phyloP scores from a whole-genome alignment of 495 filamentous ascomycete genomes.

The Tuber brumale region DNA sequence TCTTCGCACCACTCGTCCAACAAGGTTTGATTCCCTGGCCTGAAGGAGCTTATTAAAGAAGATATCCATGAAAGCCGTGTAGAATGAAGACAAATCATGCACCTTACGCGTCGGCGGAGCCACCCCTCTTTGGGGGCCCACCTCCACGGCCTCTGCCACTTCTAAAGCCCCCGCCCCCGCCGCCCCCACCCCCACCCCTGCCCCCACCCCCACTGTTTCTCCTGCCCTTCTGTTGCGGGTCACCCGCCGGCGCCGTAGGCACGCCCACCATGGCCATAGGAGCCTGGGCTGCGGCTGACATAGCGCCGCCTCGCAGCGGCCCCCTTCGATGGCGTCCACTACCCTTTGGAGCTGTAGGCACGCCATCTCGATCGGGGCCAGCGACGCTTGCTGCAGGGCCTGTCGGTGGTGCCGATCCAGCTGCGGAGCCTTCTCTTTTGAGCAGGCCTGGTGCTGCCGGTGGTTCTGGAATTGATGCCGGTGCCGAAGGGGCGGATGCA shows the following conservation, averaged over 20 bases:
- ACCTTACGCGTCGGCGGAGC: background rate
- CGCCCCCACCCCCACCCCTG: constrained; percentile 25
- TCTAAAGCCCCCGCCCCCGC: constrained; percentile 15
- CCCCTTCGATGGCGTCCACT: constrained; percentile 26
- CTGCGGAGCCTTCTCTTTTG: constrained; percentile 32
- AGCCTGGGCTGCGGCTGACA: constrained; percentile 4
- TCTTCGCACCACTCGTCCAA: background rate
- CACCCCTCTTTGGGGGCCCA: background rate
- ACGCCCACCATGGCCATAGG: constrained; percentile 15
- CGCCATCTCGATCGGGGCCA: constrained; percentile 3
- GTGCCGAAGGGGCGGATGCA: background rate
- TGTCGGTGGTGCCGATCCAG: constrained; percentile 35
- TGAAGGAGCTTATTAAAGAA: background rate
- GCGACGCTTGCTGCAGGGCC: constrained; percentile 28
- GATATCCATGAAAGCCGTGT: background rate
- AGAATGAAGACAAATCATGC: background rate
- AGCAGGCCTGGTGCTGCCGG: constrained; percentile 31
- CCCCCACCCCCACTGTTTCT: constrained; percentile 23
- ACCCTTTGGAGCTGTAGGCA: constrained; percentile 26
- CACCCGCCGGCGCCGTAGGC: constrained; percentile 27
- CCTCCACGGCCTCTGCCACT: constrained; percentile 5
- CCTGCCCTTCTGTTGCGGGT: constrained; percentile 18
- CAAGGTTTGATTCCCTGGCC: background rate
- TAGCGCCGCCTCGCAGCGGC: constrained; percentile 8
- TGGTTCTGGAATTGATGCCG: constrained; percentile 34